A percentile compares a stretch with the other conserved stretches of the same genome.
Conservation (phyloP, 2,329 filamentous ascomycete genomes). For the Drechslerella stenobrocha region DNA sequence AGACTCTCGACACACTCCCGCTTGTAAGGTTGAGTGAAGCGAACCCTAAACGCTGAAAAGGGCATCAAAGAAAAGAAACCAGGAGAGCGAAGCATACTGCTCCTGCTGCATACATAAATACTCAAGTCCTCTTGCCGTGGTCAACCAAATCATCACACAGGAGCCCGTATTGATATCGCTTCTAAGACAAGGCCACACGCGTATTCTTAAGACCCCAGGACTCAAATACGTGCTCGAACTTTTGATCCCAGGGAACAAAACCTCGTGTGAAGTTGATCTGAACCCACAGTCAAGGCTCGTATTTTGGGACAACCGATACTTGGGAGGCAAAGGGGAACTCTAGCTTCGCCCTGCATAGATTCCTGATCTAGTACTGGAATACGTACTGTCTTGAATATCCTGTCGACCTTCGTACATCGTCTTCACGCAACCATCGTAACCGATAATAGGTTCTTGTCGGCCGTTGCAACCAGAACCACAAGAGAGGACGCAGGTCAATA, state of each 20-base stretch:
- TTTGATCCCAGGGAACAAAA: conserved; percentile 30
- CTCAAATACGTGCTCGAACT: conserved; percentile 44
- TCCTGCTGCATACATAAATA: conserved; percentile 31
- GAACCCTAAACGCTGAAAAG: conserved; percentile 19
- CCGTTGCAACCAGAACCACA: no score
- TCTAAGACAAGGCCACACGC: conserved; percentile 25
- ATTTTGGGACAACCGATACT: conserved; percentile 39
- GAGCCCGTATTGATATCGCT: conserved; percentile 37
- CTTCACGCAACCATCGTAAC: conserved; percentile 29
- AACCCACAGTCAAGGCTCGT: conserved; percentile 30
- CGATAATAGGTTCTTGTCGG: no score
- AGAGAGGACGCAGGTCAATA: no score
- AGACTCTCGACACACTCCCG: conserved; percentile 46
- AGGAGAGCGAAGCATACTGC: conserved; percentile 14
- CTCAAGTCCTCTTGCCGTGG: conserved; percentile 38
- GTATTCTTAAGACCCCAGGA: conserved; percentile 47
- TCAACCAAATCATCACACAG: conserved; percentile 34
- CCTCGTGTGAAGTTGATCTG: conserved; percentile 38
- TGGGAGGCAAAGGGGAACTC: conserved; percentile 26
- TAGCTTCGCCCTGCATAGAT: conserved; percentile 13
- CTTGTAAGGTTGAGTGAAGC: conserved; percentile 49
- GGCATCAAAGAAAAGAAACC: conserved; percentile 18
- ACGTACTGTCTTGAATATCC: conserved; percentile 39
- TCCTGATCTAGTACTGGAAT: conserved; percentile 42
- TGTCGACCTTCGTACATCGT: conserved; percentile 4